phyloP scores from a whole-genome alignment of 2,329 filamentous ascomycete species.

The Dryadomyces quercivorus region DNA sequence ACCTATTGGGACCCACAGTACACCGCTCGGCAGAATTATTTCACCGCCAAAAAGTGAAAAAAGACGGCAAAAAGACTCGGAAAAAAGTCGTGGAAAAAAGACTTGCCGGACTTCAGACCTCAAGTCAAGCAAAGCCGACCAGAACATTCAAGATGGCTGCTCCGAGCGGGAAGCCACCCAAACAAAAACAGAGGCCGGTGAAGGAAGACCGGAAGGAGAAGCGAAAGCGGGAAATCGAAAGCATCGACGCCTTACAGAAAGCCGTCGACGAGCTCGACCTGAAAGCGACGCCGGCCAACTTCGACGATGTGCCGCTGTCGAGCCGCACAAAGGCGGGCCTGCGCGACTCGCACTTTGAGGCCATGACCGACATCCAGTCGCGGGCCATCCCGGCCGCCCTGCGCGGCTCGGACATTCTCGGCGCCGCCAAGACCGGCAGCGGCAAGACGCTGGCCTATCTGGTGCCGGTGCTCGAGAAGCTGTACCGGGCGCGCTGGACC shows the following conservation, averaged over 20 bases:
- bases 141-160: constrained; percentile 5
- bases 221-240: constrained; percentile 16
- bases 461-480: constrained; percentile 80
- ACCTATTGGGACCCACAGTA: no score
- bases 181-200: background rate
- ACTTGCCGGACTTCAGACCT: background rate
- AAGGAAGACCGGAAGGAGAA: constrained; percentile 15
- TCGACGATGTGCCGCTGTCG: constrained; percentile 78
- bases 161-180: constrained; percentile 1
- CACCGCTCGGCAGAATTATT: constrained; percentile 1
- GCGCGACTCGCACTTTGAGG: constrained; percentile 76
- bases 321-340: constrained; percentile 68
- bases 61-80: background rate
- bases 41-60: constrained; percentile 8
- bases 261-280: constrained; percentile 29
- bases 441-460: constrained; percentile 94
- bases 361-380: constrained; percentile 81
- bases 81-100: background rate
- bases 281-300: constrained; percentile 50
- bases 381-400: constrained; percentile 80
- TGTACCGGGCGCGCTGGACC: constrained; percentile 82
- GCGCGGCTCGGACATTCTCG: constrained; percentile 77
- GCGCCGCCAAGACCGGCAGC: constrained; percentile 89
- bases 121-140: background rate
- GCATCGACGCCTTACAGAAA: constrained; percentile 15